Evolutionary conservation across 352 stramenopile genomes (phyloP), one percentile per base, ranked within the genome.

Genomic region (Pythium apleroticum): DNA sequence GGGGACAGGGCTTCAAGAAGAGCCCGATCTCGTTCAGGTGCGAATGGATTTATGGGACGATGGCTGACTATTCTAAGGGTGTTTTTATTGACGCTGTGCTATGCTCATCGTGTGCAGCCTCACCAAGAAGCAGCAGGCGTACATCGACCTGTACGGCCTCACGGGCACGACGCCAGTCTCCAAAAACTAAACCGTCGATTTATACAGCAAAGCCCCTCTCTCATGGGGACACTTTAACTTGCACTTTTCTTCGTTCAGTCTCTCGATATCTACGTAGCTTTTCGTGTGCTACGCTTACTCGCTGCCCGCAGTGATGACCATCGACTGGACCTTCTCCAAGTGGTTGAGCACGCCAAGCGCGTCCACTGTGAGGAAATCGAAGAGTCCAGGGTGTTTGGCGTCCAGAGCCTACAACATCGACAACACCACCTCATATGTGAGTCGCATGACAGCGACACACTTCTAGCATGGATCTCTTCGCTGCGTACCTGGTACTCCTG

Each of bases 331-430:
- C 63, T 85, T 92, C 61, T 95, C 87, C 43, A 95, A 72, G 74
- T 91, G 83, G 71, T 81, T 92, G 28, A 95, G 68, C 62, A 91
- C 84, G 30, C 87, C 85, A 27, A 93, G 82, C 12, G 85, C 84
- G 66, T 95, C 87, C 46, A 95, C 87, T 19, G 84, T 95, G 48
- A 95, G 74, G 65, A 95, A 95, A 56, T 93, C 84, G 62, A 91
- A 92, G 48, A 95, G 71, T 12, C 87, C 85, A 4, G 87, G 85
- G 68, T 94, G 87, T 61, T 92, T 91, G 25, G 72, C 84, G 58
- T 95, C 87, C 20, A 95, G 65, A 58, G 81, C 76, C 83, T 93
- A 53, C 27, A 52, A 30, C 19, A 33, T 33, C n/a, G 68, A 56
- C 19, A 54, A 2, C 15, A n/a, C 5, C 15, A 24, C 7, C 22